Evolutionary conservation across 805 yeast genomes (phyloP), one percentile per base, ranked within the genome.

Genomic region (Monosporozyma aquatica): DNA sequence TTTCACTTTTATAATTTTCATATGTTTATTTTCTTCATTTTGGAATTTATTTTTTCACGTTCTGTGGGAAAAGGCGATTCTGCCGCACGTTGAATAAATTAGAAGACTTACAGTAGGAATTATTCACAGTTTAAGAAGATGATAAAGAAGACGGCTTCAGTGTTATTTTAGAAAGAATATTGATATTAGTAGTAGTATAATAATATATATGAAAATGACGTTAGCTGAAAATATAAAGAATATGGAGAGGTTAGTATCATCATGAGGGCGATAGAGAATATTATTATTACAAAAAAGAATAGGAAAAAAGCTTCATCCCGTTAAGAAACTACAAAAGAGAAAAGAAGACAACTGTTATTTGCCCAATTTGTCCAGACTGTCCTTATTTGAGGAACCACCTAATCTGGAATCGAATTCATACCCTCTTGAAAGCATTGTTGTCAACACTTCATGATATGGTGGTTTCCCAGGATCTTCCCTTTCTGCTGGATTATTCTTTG

Each of bases 381-480:
- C 61, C 25, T 54, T 37, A 23, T 57, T 50, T 38, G 62, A 57
- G 5, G 68, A 52, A 15, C 59, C 55, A 2, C 62, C 64, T 32
- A 64, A 39, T 45, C 67, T 56, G 14, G 61, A 67, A 43, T 71
- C 65, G 27, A 54, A 62, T 23, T 63, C 66, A 25, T 61, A 51
- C 4, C 61, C 52, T 5, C 62, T 61, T 43, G 73, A 62, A 3
- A 65, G 54, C 58, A 76, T 62, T 47, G 65, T 55, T 1, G 54
- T 55, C 37, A 69, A 55, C 10, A 72, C 55, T 8, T 50, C 59
- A 37, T 59, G 65, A 39, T 59, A 58, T 5, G 54, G 50, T 29
- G 75, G 64, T 50, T 74, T 75, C 18, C 76, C 77, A n/a, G 80
- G 72, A 48, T 76, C 75, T 27, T 62, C 65, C 17, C 60, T 56